Evolutionary conservation across 345 rosid species (phyloP).

Genomic region (Brassica carinata): DNA sequence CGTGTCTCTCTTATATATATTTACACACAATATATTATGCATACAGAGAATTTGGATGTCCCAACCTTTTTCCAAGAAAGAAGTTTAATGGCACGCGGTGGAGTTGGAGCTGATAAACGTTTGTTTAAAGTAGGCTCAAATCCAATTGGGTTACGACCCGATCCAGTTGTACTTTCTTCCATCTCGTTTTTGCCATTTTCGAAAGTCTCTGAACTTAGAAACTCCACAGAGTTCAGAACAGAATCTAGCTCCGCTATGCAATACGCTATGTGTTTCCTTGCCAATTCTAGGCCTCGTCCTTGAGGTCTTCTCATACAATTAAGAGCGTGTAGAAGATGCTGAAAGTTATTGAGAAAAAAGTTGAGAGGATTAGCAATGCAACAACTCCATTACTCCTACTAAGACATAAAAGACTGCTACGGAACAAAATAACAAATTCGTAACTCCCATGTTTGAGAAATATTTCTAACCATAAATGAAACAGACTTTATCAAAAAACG

Average conservation of each 20-base stretch:
- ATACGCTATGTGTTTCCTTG: slow-evolving; percentile 81
- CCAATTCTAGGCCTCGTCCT: slow-evolving; percentile 93
- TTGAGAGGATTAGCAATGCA: slow-evolving; percentile 29
- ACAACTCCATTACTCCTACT: background rate
- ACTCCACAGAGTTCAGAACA: slow-evolving; percentile 57
- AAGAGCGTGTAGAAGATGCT: slow-evolving; percentile 92
- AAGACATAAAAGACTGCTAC: background rate
- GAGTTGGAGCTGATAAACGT: slow-evolving; percentile 90
- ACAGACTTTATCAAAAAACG: background rate
- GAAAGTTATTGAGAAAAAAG: slow-evolving; percentile 43
- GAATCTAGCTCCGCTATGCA: slow-evolving; percentile 78
- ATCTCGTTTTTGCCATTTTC: slow-evolving; percentile 45
- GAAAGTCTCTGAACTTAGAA: slow-evolving; percentile 44
- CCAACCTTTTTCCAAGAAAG: slow-evolving; percentile 86
- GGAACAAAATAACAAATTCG: background rate
- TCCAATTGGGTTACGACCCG: slow-evolving; percentile 78
- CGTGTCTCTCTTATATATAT: background rate
- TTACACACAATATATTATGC: background rate
- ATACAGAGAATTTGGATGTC: slow-evolving; percentile 16
- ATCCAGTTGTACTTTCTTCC: slow-evolving; percentile 84
- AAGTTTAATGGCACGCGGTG: slow-evolving; percentile 89
- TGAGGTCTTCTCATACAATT: slow-evolving; percentile 86
- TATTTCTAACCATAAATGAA: background rate
- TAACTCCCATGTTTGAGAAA: background rate
- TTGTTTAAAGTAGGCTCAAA: slow-evolving; percentile 88